Conservation (phyloP, 2,329 filamentous ascomycete species). For the Xylaria sp. region DNA sequence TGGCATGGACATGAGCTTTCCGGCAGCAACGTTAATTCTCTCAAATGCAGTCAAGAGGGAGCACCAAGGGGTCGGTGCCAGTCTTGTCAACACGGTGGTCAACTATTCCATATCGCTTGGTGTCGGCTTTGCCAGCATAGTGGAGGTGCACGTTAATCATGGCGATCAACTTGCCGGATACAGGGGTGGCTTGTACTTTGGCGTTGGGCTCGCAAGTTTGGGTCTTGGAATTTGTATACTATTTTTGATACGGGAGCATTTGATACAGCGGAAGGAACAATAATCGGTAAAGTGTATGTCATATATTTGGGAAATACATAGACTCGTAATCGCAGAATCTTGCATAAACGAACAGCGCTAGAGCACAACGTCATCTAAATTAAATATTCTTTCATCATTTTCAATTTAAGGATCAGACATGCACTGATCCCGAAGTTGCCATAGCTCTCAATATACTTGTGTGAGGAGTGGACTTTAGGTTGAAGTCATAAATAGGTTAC, state of each 20-base stretch:
- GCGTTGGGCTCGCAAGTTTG: slow-evolving; percentile 31
- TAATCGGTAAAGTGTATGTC: background rate
- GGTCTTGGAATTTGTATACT: slow-evolving; percentile 33
- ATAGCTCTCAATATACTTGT: too few species aligned
- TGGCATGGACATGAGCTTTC: slow-evolving; percentile 64
- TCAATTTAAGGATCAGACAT: too few species aligned
- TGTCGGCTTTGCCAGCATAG: slow-evolving; percentile 59
- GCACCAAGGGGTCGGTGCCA: slow-evolving; percentile 44
- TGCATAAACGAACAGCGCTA: background rate
- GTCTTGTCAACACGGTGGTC: slow-evolving; percentile 60
- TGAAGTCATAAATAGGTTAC: too few species aligned
- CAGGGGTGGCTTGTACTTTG: slow-evolving; percentile 37
- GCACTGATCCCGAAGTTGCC: too few species aligned
- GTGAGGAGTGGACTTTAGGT: too few species aligned
- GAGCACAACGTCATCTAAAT: too few species aligned
- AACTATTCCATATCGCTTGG: slow-evolving; percentile 63
- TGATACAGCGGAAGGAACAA: slow-evolving; percentile 10
- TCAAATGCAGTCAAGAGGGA: slow-evolving; percentile 46
- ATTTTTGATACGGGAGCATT: slow-evolving; percentile 28
- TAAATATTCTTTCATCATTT: too few species aligned
- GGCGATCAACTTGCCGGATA: slow-evolving; percentile 36
- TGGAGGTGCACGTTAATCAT: slow-evolving; percentile 36
- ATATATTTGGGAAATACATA: background rate
- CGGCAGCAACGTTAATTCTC: slow-evolving; percentile 57
- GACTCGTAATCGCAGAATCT: background rate